phyloP scores from a whole-genome alignment of 2,329 filamentous ascomycete species.

The Phoma herbarum region DNA sequence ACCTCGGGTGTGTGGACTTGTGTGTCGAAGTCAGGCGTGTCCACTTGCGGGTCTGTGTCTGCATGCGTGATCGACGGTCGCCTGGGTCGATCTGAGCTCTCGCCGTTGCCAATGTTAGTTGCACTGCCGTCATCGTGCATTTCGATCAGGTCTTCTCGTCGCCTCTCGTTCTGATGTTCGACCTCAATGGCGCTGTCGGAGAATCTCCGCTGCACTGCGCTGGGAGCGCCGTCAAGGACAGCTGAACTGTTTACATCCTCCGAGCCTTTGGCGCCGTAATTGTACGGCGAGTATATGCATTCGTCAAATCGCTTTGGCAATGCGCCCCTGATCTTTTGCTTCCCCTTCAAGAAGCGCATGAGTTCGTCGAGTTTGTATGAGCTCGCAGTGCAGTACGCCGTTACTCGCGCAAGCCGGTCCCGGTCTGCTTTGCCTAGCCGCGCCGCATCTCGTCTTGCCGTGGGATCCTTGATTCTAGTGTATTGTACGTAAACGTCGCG shows the following conservation, averaged over 20 bases:
- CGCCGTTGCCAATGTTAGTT: constrained; percentile 37
- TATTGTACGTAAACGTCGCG: constrained; percentile 98
- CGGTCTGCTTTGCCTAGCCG: constrained; percentile 92
- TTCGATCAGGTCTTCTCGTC: constrained; percentile 71
- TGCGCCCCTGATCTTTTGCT: constrained; percentile 77
- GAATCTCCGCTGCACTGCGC: constrained; percentile 69
- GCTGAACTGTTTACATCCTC: constrained; percentile 48
- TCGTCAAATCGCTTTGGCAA: constrained; percentile 95
- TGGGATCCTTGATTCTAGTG: constrained; percentile 96
- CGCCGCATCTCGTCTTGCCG: constrained; percentile 88
- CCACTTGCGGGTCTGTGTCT: constrained; percentile 44
- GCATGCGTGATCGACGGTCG: constrained; percentile 41
- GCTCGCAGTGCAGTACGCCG: constrained; percentile 94
- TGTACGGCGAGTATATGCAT: constrained; percentile 95
- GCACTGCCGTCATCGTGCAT: constrained; percentile 58
- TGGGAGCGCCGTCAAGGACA: constrained; percentile 38
- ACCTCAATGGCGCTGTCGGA: constrained; percentile 76
- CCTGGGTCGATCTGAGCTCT: constrained; percentile 33
- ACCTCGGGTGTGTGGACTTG: constrained; percentile 91
- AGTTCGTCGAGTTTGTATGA: constrained; percentile 89
- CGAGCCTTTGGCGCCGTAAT: constrained; percentile 67
- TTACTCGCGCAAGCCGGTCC: constrained; percentile 85
- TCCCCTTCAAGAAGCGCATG: constrained; percentile 89
- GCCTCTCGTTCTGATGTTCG: constrained; percentile 64
- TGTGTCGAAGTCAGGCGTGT: constrained; percentile 79